Evolutionary conservation across 768 basidiomycete species (phyloP).

Genomic region (Wakefieldia striispora): DNA sequence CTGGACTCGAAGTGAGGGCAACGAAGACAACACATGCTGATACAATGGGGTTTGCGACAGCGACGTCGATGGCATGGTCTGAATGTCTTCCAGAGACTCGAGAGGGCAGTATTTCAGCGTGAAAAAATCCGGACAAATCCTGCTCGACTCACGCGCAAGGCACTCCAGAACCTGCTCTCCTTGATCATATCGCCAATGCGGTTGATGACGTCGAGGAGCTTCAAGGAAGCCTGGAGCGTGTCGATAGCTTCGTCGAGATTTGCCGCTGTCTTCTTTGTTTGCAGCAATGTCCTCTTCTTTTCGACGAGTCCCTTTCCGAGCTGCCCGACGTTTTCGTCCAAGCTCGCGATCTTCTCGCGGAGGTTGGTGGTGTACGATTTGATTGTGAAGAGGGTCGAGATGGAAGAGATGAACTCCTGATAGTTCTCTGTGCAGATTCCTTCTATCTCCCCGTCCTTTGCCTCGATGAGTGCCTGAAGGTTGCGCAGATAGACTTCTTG

Average conservation of each 20-base stretch:
- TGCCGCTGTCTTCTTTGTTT: slow-evolving; percentile 88
- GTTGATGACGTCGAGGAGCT: slow-evolving; percentile 89
- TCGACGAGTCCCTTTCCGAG: slow-evolving; percentile 86
- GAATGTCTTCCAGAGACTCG: slow-evolving; percentile 94
- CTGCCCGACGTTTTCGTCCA: slow-evolving; percentile 86
- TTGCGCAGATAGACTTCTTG: slow-evolving; percentile 89
- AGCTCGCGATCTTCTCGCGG: slow-evolving; percentile 83
- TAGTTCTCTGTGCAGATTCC: slow-evolving; percentile 95
- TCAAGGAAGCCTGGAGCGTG: slow-evolving; percentile 87
- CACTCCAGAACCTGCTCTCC: slow-evolving; percentile 95
- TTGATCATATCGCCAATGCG: slow-evolving; percentile 91
- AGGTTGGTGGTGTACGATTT: slow-evolving; percentile 95
- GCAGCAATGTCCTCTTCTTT: slow-evolving; percentile 88
- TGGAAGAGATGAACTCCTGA: slow-evolving; percentile 95
- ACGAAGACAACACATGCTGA: slow-evolving; percentile 84
- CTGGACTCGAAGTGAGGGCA: slow-evolving; percentile 85
- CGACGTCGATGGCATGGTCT: slow-evolving; percentile 83
- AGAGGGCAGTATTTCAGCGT: slow-evolving; percentile 29
- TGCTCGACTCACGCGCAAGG: slow-evolving; percentile 71
- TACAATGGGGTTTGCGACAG: slow-evolving; percentile 93
- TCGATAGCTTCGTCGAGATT: slow-evolving; percentile 98
- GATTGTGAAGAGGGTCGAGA: slow-evolving; percentile 94
- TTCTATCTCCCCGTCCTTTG: slow-evolving; percentile 96
- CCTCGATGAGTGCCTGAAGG: slow-evolving; percentile 82
- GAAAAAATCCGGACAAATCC: slow-evolving; percentile 18